Base-by-base conservation (phyloP, 805 yeast species). In the Wickerhamiella cacticola region DNA sequence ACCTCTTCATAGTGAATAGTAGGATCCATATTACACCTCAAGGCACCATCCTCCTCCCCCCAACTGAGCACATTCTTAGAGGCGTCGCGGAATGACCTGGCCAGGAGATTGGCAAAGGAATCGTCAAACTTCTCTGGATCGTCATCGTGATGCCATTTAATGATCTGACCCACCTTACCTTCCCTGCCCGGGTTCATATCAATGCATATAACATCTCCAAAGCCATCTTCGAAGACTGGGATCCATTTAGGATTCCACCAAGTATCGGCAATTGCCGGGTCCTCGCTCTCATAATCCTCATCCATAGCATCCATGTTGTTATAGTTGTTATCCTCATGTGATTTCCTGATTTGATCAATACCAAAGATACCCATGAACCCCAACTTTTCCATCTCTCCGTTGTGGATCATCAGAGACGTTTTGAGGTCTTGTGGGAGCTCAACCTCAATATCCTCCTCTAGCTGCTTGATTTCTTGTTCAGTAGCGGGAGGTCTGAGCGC, bases 181-280 rank as follows among this genome's bases (percentile, higher is more conserved):
- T 15, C 31, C 5, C 18, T 21, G 8, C 31, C 18, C 1, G 46
- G 46, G 39, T 42, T 29, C 33, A 25, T 13, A 25, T 42, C 46
- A 9, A 42, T 25, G 28, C 46, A 42, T 5, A 18, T 21, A 19
- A 31, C n/a, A 23, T 42, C 31, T 5, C 39, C 46, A n/a, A 34
- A 12, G 12, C 39, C 39, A 15, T 42, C 46, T 5, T 24, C 23
- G 18, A 39, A 28, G 21, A 42, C 21, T 16, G 33, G 46, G 18
- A 42, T 21, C 46, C 46, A 42, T 5, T 23, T n/a, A 2, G 26
- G 22, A 19, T 28, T 33, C 46, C 46, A 42, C 7, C 4, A 42
- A 4, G 22, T 35, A 2, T 10, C 21, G 39, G 29, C 22, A 29
- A 42, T 33, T 5, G 21, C 39, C 9, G 38, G 16, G 13, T 31